Evolutionary conservation across 352 stramenopile species (phyloP), one percentile per base, ranked within the genome.

Genomic region (Globisporangium echinulatum): DNA sequence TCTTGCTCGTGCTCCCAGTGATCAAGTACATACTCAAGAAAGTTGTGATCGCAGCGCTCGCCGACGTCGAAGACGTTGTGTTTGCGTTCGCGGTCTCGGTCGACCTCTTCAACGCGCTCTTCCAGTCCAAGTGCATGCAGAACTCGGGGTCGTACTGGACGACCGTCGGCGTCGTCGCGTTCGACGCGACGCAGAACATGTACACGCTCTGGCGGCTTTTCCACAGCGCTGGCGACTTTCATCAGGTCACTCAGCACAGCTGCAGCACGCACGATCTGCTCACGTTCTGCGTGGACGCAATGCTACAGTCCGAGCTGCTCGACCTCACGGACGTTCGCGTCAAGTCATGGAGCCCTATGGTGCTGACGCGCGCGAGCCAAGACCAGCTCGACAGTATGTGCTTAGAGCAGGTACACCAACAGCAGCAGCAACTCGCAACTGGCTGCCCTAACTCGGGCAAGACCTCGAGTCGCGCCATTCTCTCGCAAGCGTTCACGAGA

Each of bases 51-150:
- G 10, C 8, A 5, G 19, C 55, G 7, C 14, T 59, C 4, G 15
- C 13, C 13, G 44, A 58, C 4, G 66, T 72, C 15, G 49, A 54
- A 1, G 58, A 64, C 37, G 17, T 48, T 4, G 44, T 50, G 7
- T 43, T 49, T 4, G 42, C 52, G 3, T n/a, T 64, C 7, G 51
- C 19, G 1, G 37, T 50, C 9, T 25, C 52, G 0, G 46, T 64
- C 44, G 59, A 64, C 49, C 17, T 59, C 15, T 64, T 59, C 52
- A 64, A 59, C 52, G 52, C 59, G n/a, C 52, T 64, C 15, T 64
- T 56, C 47, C 52, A 64, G 7, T 37, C 59, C 13, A 64, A 71
- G 25, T 68, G 68, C 11, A 65, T 61, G 7, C 67, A 78, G 43
- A 59, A 14, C 17, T 49, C 59, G 5, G 47, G 15, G 0, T 59